Base-by-base conservation (phyloP, 2,329 filamentous ascomycete genomes). In the Colletotrichum sansevieriae region DNA sequence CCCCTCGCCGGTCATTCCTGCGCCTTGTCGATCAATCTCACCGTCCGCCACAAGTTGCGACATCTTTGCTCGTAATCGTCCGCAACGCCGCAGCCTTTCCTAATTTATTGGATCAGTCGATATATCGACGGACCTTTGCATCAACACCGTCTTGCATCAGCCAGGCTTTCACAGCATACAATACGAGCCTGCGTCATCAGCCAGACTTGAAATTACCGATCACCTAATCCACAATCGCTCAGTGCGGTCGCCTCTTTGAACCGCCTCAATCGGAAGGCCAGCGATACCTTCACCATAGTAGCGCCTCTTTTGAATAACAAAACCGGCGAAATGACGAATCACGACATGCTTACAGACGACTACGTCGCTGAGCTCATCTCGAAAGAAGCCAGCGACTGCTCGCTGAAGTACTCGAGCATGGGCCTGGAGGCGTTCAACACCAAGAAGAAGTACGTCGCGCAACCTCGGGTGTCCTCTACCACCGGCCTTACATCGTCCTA, bases 361-460 rank as follows among this genome's bases (percentile, higher is more conserved):
- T 94, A 94, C 75, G 90, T 97, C 71, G 93, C 93, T 15, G 86
- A 87, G 55, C 83, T 97, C n/a, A 84, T 98, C 41, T 88, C 90
- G 58, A 88, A 92, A 73, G 95, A 98, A 79, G 95, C 95, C 12
- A 89, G 87, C 68, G 88, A 91, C 66, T 91, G 86, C 73, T 92
- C 91, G 3, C 81, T 92, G 54, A 92, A 88, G 75, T 96, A 95
- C 77, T 92, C 92, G 1, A 82, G 91, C 7, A 84, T 93, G 75
- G 94, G 93, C 10, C 82, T 95, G 71, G 88, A 92, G 63, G 92
- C 91, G 18, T 91, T 89, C 73, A 76, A 75, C 58, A 65, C 73
- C 41, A 74, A 82, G 72, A 84, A 84, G 73, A 85, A 86, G 84
- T 86, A 80, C 75, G 80, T 74, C 46, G 61, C 20, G 44, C 15